A percentile compares a stretch with the other conserved stretches of the same genome.
phyloP scores from a whole-genome alignment of 2,329 filamentous ascomycete genomes.

The Orbilia oligospora region DNA sequence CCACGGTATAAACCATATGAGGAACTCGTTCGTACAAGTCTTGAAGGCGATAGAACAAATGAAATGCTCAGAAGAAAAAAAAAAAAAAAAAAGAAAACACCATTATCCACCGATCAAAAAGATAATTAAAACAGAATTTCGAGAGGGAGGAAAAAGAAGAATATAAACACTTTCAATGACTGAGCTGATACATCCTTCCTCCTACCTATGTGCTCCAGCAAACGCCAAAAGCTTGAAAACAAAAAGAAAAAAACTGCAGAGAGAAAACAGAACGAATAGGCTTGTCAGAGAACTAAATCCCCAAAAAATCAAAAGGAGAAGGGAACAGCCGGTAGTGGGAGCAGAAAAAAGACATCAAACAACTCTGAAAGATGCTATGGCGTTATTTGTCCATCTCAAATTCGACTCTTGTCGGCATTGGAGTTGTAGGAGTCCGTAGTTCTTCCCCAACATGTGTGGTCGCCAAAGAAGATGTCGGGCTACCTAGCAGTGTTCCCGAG shows the following conservation, averaged over 20 bases:
- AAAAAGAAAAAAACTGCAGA: conserved; percentile 3
- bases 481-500: conserved; percentile 62
- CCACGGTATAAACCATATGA: background rate
- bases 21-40: background rate
- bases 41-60: background rate
- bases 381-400: conserved; percentile 62
- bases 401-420: conserved; percentile 64
- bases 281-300: conserved; percentile 1
- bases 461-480: conserved; percentile 20
- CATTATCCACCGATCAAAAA: conserved; percentile 11
- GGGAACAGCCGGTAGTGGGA: conserved; percentile 3
- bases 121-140: background rate
- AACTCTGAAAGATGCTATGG: background rate
- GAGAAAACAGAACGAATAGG: conserved; percentile 9
- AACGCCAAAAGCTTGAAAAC: conserved; percentile 56
- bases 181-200: conserved; percentile 42
- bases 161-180: conserved; percentile 22
- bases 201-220: conserved; percentile 55
- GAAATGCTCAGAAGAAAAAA: background rate
- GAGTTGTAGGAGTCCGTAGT: conserved; percentile 23
- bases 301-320: conserved; percentile 2
- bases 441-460: conserved; percentile 66
- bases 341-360: conserved; percentile 2
- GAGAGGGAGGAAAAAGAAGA: background rate
- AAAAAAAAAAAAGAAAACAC: background rate